phyloP scores from a whole-genome alignment of 2,329 filamentous ascomycete genomes.

The Orbilia oligospora region DNA sequence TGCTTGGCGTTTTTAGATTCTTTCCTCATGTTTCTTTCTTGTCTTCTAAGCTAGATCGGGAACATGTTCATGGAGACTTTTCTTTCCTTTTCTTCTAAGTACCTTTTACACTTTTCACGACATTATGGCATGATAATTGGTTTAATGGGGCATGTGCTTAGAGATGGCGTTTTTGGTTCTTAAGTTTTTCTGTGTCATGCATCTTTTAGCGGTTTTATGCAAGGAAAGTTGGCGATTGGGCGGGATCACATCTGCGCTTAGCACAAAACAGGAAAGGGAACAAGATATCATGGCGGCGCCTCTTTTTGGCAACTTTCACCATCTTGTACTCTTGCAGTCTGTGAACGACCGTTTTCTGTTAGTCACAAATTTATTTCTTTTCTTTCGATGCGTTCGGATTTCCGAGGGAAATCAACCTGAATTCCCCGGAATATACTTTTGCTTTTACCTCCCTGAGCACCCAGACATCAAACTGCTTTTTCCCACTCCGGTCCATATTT shows the following conservation, averaged over 20 bases:
- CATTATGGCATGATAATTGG: conserved; percentile 56
- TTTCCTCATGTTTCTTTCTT: conserved; percentile 10
- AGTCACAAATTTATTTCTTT: conserved; percentile 31
- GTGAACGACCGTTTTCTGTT: conserved; percentile 46
- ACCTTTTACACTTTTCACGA: conserved; percentile 40
- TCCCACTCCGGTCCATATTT: conserved; percentile 2
- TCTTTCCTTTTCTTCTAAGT: conserved; percentile 24
- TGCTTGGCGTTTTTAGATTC: conserved; percentile 27
- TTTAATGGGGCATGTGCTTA: conserved; percentile 51
- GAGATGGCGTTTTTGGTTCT: conserved; percentile 54
- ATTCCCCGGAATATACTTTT: conserved; percentile 4
- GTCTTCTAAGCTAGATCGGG: conserved; percentile 20
- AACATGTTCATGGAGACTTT: conserved; percentile 27
- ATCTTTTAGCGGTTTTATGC: conserved; percentile 26
- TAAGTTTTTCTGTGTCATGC: conserved; percentile 35
- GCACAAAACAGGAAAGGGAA: conserved; percentile 20
- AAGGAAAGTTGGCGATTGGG: conserved; percentile 53
- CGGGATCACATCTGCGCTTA: conserved; percentile 19
- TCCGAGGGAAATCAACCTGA: conserved; percentile 25
- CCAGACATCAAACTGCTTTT: conserved; percentile 3
- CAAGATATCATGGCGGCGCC: conserved; percentile 26
- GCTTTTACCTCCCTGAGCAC: conserved; percentile 24
- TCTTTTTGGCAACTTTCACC: conserved; percentile 13
- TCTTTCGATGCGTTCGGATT: conserved; percentile 41
- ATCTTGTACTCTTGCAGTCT: conserved; percentile 11